Evolutionary conservation across 306 rosid genomes (phyloP).

Genomic region (Cicer bijugum): DNA sequence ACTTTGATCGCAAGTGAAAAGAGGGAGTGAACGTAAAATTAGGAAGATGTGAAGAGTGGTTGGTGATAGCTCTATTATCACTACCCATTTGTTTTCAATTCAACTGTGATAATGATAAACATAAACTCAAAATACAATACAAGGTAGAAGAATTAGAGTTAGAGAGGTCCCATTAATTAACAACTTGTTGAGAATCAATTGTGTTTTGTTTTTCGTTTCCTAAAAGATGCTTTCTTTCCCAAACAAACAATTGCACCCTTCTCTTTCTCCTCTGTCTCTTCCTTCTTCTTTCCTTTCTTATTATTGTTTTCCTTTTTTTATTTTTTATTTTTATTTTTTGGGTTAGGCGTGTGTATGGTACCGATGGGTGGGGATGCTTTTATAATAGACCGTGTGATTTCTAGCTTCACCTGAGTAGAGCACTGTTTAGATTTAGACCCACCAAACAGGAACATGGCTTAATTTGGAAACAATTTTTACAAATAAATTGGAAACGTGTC

Average conservation of each 20-base stretch:
- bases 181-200: conserved; percentile 33
- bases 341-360: neutral
- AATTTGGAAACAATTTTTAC: neutral
- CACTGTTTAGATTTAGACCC: neutral
- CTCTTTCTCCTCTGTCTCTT: neutral
- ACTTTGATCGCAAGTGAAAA: conserved; percentile 80
- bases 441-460: neutral
- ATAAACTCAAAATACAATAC: conserved; percentile 8
- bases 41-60: conserved; percentile 48
- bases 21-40: conserved; percentile 52
- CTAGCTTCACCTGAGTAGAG: conserved; percentile 5
- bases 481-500: neutral
- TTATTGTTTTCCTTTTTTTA: neutral
- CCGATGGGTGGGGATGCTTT: conserved; percentile 6
- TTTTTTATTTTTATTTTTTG: neutral
- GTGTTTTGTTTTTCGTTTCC: conserved; percentile 27
- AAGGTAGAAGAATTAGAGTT: neutral
- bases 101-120: conserved; percentile 24
- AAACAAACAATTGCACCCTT: conserved; percentile 29
- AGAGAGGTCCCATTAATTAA: conserved; percentile 43
- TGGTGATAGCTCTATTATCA: conserved; percentile 43
- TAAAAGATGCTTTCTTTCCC: conserved; percentile 32
- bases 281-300: neutral
- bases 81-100: conserved; percentile 62
- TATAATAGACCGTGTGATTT: neutral